Base-by-base conservation (phyloP, 208 protist genomes). In the Leishmania major region DNA sequence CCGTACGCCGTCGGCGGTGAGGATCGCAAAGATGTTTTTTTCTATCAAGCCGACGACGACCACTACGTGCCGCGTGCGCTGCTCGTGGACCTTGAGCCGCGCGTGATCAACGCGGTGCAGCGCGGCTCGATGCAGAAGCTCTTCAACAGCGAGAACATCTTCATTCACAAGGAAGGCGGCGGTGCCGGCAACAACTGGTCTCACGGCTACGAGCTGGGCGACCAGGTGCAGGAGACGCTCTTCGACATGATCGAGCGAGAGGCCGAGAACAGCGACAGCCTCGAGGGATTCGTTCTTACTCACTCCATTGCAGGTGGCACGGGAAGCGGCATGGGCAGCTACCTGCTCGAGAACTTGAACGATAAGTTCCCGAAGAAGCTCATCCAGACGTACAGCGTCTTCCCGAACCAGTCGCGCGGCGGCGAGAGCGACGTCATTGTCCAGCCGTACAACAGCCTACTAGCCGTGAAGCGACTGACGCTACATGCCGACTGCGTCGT, bases 181-280 rank as follows among this genome's bases (percentile, higher is more conserved):
- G 99, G 99, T 67, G 99, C 99, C 7, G 99, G 99, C 75, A 99
- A 99, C 90, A 99, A 99, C 85, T 99, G 99, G 99, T 99, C 99
- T 2, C 95, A 95, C 82, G 99, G 99, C 75, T 99, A 97, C 84
- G 94, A 97, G 78, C 84, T 96, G 40, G 99, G 91, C 40, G 93
- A 99, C 62, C 89, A 92, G 19, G 90, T 99, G 31, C 90, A 97
- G 66, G 97, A 99, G 76, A 96, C 97, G 37, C 88, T 99, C 15
- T 96, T 99, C 76, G 99, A 99, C 55, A 99, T 99, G 96, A 99
- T 99, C 79, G 99, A 99, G 90, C 90, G 99, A 31, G 99, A 99
- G 92, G 99, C 99, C 0, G 99, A 99, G 81, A 98, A 98, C 84
- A 97, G 95, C 86, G 99, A 99, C 79, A 98, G 91, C 69, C 89